These are phyloP conservation scores for Lipomyces yamanashiensis DNA, from an alignment of 805 yeast genomes.

Conservation along the genomic window DNA sequence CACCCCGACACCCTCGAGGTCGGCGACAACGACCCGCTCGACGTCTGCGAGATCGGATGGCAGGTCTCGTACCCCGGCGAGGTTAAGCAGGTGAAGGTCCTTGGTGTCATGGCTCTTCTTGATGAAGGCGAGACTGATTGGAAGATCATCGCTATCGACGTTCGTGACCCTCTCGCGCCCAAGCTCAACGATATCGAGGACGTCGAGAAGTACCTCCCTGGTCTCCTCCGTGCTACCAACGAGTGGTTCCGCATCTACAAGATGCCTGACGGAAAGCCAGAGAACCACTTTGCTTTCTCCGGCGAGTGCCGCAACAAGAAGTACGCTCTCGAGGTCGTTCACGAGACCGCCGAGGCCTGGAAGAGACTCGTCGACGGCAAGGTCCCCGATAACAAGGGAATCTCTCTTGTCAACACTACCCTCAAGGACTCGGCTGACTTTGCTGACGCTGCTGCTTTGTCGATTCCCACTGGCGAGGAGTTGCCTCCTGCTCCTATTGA, in stretches of 20 bases:
- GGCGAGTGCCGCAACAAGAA: constrained; percentile 88
- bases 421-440: constrained; percentile 60
- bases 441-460: constrained; percentile 52
- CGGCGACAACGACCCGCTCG: constrained; percentile 96
- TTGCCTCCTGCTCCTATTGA: constrained; percentile 89
- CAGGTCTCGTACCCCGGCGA: constrained; percentile 63
- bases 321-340: constrained; percentile 82
- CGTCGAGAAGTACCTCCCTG: constrained; percentile 87
- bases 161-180: constrained; percentile 85
- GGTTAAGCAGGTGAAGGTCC: constrained; percentile 84
- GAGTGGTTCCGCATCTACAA: constrained; percentile 99
- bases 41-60: constrained; percentile 87
- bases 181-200: constrained; percentile 90
- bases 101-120: constrained; percentile 92
- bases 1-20: constrained; percentile 54
- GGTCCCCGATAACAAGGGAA: constrained; percentile 56
- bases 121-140: constrained; percentile 99
- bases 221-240: constrained; percentile 88
- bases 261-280: constrained; percentile 97
- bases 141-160: constrained; percentile 90
- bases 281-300: constrained; percentile 93
- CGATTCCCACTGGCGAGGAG: constrained; percentile 64
- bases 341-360: constrained; percentile 88
- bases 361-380: constrained; percentile 70
- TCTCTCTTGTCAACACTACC: constrained; percentile 77